These are phyloP conservation scores for Candida ovalis DNA, from an alignment of 805 yeast genomes.

Conservation along the genomic window DNA sequence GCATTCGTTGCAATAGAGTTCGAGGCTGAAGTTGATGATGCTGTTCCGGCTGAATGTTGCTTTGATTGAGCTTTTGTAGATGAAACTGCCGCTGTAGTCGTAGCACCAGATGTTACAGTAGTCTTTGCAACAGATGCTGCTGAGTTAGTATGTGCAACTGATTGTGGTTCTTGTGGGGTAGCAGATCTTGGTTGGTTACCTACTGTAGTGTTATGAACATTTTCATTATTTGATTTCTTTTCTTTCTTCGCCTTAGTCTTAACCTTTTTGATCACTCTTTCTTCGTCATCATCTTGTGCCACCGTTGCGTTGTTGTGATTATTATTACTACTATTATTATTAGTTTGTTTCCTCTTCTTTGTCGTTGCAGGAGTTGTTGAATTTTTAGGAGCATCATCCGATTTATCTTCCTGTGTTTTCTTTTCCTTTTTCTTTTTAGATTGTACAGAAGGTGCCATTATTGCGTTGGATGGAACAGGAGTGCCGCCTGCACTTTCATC, in stretches of 20 bases:
- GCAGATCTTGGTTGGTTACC: neutral
- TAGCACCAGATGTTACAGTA: neutral
- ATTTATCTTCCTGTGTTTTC: conserved; percentile 8
- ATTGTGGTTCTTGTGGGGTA: neutral
- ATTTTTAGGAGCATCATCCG: neutral
- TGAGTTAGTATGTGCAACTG: neutral
- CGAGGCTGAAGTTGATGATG: neutral
- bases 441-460: conserved; percentile 4
- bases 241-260: conserved; percentile 20
- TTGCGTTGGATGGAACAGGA: conserved; percentile 13
- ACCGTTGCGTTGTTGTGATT: neutral
- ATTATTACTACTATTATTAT: neutral
- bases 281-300: neutral
- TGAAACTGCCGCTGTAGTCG: conserved; percentile 5
- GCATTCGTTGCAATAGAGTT: neutral
- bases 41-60: neutral
- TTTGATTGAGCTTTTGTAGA: conserved; percentile 8
- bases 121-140: neutral
- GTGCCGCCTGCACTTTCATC: conserved; percentile 22
- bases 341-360: neutral
- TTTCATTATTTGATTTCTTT: conserved; percentile 11
- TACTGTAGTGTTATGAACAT: neutral
- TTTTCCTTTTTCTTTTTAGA: conserved; percentile 15
- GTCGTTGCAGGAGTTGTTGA: neutral
- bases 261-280: conserved; percentile 8